A percentile compares a stretch with the other conserved stretches of the same genome.
Conservation (phyloP, 2,329 filamentous ascomycete species). For the Colletotrichum neosansevieriae region DNA sequence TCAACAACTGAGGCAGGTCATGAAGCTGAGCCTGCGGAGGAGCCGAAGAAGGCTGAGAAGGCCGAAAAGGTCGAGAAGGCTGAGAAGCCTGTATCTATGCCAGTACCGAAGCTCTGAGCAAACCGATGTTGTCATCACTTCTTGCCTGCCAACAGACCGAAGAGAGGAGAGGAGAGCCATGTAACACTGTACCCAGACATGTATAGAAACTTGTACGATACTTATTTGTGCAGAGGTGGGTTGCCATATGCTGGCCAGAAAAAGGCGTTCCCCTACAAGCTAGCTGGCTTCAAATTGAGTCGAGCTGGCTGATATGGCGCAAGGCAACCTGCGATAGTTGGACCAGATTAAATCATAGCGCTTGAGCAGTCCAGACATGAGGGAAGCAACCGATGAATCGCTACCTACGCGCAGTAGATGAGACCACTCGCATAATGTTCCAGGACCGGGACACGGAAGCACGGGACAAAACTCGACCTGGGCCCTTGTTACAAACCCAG, state of each 20-base stretch:
- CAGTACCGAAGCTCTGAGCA: conserved; percentile 32
- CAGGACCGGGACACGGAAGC: conserved; percentile 36
- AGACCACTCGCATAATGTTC: conserved; percentile 38
- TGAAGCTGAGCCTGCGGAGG: neutral
- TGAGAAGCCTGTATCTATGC: conserved; percentile 27
- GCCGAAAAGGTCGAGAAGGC: neutral
- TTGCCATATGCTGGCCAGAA: neutral
- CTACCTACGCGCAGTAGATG: neutral
- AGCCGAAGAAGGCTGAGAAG: neutral
- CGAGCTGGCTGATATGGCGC: neutral
- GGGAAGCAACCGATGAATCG: neutral
- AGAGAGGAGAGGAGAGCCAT: conserved; percentile 16
- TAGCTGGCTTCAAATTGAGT: neutral
- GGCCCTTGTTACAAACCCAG: conserved; percentile 26
- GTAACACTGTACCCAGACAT: conserved; percentile 39
- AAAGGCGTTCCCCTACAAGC: neutral
- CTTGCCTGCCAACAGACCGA: neutral
- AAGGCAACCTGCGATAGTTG: neutral
- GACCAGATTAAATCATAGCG: neutral
- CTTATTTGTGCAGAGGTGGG: conserved; percentile 19
- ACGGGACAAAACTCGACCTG: conserved; percentile 27
- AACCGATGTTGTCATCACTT: conserved; percentile 4
- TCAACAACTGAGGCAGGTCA: neutral
- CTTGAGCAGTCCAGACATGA: conserved; percentile 20
- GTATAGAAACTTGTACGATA: conserved; percentile 41